These are phyloP conservation scores for Boletus sp. DNA, from an alignment of 1,284 basidiomycete genomes.

Conservation along the genomic window DNA sequence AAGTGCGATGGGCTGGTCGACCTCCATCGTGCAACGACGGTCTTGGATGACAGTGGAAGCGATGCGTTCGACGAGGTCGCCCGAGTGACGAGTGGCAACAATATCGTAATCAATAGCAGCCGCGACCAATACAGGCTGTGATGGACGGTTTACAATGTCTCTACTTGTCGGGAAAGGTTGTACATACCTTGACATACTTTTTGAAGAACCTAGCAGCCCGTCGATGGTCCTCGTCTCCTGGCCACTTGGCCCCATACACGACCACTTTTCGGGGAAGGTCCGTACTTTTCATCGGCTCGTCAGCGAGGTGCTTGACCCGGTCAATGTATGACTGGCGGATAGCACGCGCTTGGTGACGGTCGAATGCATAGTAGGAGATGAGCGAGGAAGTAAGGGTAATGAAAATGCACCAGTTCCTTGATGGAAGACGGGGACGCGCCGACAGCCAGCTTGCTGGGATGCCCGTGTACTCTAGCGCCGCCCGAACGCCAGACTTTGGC, in stretches of 20 bases:
- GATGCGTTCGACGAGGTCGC: conserved; percentile 76
- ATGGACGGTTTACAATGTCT: conserved; percentile 7
- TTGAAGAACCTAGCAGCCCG: conserved; percentile 85
- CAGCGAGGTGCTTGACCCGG: conserved; percentile 73
- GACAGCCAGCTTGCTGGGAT: conserved; percentile 72
- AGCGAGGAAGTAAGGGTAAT: conserved; percentile 70
- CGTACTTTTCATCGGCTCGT: conserved; percentile 61
- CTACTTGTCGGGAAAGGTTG: conserved; percentile 3
- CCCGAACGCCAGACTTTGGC: conserved; percentile 44
- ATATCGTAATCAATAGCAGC: conserved; percentile 92
- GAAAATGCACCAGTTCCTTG: conserved; percentile 93
- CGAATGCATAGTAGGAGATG: conserved; percentile 77
- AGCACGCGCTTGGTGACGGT: conserved; percentile 72
- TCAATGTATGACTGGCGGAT: conserved; percentile 79
- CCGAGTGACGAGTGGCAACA: conserved; percentile 77
- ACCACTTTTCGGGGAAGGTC: conserved; percentile 79
- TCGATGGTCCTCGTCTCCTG: conserved; percentile 91
- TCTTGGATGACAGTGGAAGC: conserved; percentile 68
- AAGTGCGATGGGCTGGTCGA: conserved; percentile 50
- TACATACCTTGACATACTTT: conserved; percentile 89
- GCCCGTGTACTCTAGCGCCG: conserved; percentile 59
- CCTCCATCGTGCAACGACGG: conserved; percentile 56
- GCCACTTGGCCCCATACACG: conserved; percentile 88
- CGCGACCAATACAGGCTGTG: conserved; percentile 87
- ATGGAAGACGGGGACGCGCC: conserved; percentile 77